Evolutionary conservation across 1,139 yeast species (phyloP).

Genomic region (Keqinozyma sinolaborantium): DNA sequence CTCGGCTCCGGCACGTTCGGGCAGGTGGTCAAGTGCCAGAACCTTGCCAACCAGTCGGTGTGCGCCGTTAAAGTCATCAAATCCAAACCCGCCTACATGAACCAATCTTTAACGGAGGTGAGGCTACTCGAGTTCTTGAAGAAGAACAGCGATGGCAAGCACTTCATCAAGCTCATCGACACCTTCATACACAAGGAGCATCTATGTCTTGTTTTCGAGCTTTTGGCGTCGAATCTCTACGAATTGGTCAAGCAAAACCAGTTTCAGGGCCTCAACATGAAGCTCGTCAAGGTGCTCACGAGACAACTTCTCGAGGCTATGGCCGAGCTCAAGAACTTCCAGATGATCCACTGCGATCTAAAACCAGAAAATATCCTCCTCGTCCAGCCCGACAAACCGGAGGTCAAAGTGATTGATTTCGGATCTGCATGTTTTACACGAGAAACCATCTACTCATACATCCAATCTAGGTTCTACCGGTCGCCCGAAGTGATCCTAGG

Average conservation of each 20-base stretch:
- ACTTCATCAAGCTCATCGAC: conserved; percentile 76
- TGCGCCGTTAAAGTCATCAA: conserved; percentile 95
- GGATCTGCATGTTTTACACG: conserved; percentile 95
- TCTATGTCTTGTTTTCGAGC: conserved; percentile 86
- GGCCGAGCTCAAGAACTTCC: conserved; percentile 74
- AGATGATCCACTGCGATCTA: conserved; percentile 91
- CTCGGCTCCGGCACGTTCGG: conserved; percentile 98
- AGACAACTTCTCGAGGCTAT: conserved; percentile 79
- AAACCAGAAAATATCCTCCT: conserved; percentile 93
- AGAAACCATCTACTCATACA: conserved; percentile 87
- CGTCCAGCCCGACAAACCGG: conserved; percentile 80
- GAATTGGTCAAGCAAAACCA: conserved; percentile 92
- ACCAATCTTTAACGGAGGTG: conserved; percentile 90
- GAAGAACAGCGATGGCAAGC: conserved; percentile 68
- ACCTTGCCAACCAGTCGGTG: conserved; percentile 79
- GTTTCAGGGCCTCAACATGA: conserved; percentile 84
- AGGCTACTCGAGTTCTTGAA: conserved; percentile 79
- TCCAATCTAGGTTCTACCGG: conserved; percentile 92
- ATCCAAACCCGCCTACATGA: conserved; percentile 86
- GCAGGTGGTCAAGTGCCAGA: conserved; percentile 96
- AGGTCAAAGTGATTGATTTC: conserved; percentile 90
- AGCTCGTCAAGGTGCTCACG: conserved; percentile 73
- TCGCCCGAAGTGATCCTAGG: conserved; percentile 96
- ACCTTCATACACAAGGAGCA: conserved; percentile 92
- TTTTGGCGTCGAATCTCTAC: conserved; percentile 82